phyloP scores from a whole-genome alignment of 2,329 filamentous ascomycete genomes.

The Pestalotiopsis sp. region DNA sequence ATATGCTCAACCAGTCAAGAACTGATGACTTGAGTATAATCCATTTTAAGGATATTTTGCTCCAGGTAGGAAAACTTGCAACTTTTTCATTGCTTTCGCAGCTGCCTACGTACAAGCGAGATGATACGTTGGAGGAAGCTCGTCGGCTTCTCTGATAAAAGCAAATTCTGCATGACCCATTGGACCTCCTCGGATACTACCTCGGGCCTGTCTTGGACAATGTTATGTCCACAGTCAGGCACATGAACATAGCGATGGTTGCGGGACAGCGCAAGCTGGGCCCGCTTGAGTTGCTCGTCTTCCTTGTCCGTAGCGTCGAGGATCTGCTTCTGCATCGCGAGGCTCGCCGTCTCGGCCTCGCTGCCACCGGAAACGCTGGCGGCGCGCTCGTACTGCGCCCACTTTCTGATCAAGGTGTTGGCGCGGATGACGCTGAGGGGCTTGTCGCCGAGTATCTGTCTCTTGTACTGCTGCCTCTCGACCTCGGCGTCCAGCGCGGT shows the following conservation, averaged over 20 bases:
- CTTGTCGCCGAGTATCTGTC: slow-evolving; percentile 20
- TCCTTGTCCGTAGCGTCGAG: slow-evolving; percentile 22
- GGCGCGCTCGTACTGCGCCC: slow-evolving; percentile 20
- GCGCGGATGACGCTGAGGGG: slow-evolving; percentile 29
- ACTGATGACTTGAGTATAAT: too few species aligned
- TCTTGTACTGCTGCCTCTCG: slow-evolving; percentile 23
- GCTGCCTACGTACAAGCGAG: background rate
- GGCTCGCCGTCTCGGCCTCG: background rate
- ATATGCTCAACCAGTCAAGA: too few species aligned
- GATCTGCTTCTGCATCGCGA: slow-evolving; percentile 21
- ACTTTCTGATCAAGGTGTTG: slow-evolving; percentile 24
- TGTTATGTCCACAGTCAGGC: slow-evolving; percentile 29
- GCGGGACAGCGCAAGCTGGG: slow-evolving; percentile 25
- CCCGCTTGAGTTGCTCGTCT: slow-evolving; percentile 30
- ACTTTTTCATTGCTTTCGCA: background rate
- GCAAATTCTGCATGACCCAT: slow-evolving; percentile 25
- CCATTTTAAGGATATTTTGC: too few species aligned
- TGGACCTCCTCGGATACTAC: slow-evolving; percentile 26
- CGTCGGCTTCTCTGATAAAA: background rate
- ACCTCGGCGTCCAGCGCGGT: slow-evolving; percentile 25
- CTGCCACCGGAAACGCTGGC: slow-evolving; percentile 1
- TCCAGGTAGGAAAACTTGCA: background rate
- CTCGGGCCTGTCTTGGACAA: slow-evolving; percentile 27
- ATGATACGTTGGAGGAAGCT: background rate
- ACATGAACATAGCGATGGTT: slow-evolving; percentile 23